Base-by-base conservation (phyloP, 108 stramenopile genomes). In the Cyclostephanos tholiformis region DNA sequence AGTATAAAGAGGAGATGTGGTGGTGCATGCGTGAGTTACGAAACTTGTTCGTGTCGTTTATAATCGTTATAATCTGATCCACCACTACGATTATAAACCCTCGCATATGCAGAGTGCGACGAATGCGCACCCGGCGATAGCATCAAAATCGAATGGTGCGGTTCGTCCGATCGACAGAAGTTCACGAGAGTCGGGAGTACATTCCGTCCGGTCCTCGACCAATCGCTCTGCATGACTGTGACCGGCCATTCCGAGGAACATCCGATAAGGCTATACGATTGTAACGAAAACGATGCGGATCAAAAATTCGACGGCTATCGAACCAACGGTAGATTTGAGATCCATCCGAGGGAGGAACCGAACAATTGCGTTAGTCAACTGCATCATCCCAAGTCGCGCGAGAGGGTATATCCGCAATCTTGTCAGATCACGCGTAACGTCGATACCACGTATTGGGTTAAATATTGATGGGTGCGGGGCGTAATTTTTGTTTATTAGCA, bases 331-430 rank as follows among this genome's bases (percentile, higher is more conserved):
- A 77, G 49, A 30, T 77, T 77, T 25, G 69, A 77, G 46, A 27
- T 77, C 55, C 39, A 50, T 14, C 76, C 68, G 17, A 4, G 46
- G 14, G 32, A 52, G 11, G 41, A 58, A 12, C 23, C 44, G 32
- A 30, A 56, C 43, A 44, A n/a, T 17, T 79, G 77, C 26, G 44
- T 79, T 27, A 66, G 55, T 44, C 46, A 73, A 20, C 35, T 62
- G 11, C 77, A 79, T 38, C 77, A 79, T 46, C 77, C 77, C 11
- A 79, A 79, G 55, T 36, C 64, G 27, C 25, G 48, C 16, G 77
- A 79, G 41, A 38, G 58, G 30, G 52, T 79, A 4, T 79, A 79
- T 43, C 48, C 77, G 0, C 65, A 72, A 48, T 26, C 2, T 2
- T 79, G 77, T 27, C 11, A 51, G 12, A 46, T 44, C 20, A 60